Evolutionary conservation across 495 filamentous ascomycete genomes (phyloP), one percentile per base, ranked within the genome.

Genomic region (Hypoxylon intermedium): DNA sequence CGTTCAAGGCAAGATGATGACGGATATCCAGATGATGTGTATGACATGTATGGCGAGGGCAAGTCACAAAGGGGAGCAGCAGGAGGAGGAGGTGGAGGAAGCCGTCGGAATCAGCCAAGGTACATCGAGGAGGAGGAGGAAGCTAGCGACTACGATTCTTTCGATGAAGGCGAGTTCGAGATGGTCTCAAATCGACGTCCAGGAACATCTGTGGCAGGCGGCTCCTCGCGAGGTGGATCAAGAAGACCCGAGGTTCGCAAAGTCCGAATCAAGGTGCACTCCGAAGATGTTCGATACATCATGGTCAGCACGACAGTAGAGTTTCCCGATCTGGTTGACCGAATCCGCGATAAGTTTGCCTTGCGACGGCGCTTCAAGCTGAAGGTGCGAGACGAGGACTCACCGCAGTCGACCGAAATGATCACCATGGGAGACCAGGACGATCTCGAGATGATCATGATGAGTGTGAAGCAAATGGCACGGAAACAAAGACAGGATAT

Each of bases 371-470:
- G 82, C 41, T 83, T 93, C 69, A 92, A 89, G 80, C 87, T 96
- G 72, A 92, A 90, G 80, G 86, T 96, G 67, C 87, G 85, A 70
- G 89, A 91, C 48, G 88, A 91, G 46, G 92, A 96, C 71, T 58
- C 72, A 30, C 79, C 80, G 12, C 85, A 90, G 60, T 71, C 60
- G 15, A 88, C 88, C 5, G 94, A 97, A 68, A 90, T 96, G 88
- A 93, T 98, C 72, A 97, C 92, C 9, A 87, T 98, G 86, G 91
- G 89, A 24, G 94, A 98, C 75, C 89, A 96, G 74, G 94, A 98
- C 68, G 94, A 98, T 80, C 74, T 97, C 62, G 92, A 97, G 47
- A 87, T 96, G 83, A 84, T 89, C 34, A 81, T 98, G 50, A 78
- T 76, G 67, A 77, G 75, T 3, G 86, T 87, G 24, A 88, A 84